Evolutionary conservation across 2,329 filamentous ascomycete species (phyloP), one percentile per base, ranked within the genome.

Genomic region (Pseudocercospora fijiensis): DNA sequence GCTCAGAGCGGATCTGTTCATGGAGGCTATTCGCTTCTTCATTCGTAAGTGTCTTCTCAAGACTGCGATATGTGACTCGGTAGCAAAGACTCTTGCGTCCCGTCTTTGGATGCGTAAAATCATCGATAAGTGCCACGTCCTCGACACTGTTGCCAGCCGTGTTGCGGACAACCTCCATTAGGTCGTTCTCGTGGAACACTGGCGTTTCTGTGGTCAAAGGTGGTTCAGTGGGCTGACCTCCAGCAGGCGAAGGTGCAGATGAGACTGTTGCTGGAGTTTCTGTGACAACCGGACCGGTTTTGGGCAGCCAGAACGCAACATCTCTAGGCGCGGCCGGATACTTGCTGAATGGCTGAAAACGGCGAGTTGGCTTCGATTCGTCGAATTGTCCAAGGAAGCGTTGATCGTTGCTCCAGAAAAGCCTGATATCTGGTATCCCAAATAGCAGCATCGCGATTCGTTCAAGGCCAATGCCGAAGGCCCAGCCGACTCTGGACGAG

Each of bases 361-460:
- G 86, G 22, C 79, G 81, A 65, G 87, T 82, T 22, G 80, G 74
- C 30, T 82, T 78, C 47, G 78, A 75, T 37, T 78, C 65, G 63
- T 69, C 64, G 78, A 99, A 99, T 77, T 99, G 95, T 10, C 81
- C 82, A n/a, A 96, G 79, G 79, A 99, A 99, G 8, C 95, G 86
- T 71, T 84, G 75, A 76, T 99, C 95, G 60, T 83, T 82, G 30
- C 91, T 96, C 95, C 95, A 99, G 81, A 99, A 98, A 4, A 98
- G 86, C 11, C 95, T 89, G 70, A 99, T 99, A 75, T 99, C 95
- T 0, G 93, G 92, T 64, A 99, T 96, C 64, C 91, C 89, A 81
- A 97, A 99, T 24, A 99, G 86, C 37, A 99, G 85, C 95, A 99
- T 99, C 65, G 95, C 94, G 67, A 99, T 94, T 65, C 95, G 87